A percentile compares a stretch with the other conserved stretches of the same genome.
Evolutionary conservation across 2,329 filamentous ascomycete species (phyloP).

Genomic region (Neofusicoccum ribis): DNA sequence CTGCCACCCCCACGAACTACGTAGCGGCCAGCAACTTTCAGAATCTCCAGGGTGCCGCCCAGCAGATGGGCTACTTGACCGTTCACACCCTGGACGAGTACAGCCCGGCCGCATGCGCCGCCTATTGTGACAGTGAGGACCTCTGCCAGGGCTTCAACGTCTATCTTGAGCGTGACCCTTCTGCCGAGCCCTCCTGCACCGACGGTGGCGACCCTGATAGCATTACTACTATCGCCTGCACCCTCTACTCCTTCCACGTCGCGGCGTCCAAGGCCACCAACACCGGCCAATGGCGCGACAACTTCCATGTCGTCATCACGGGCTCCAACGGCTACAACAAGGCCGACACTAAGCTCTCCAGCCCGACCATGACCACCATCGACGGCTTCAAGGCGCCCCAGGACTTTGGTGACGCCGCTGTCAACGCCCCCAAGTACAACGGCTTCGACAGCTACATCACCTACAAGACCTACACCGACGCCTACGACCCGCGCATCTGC

Average conservation of each 20-base stretch:
- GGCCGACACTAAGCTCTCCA: background rate
- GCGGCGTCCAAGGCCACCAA: slow-evolving; percentile 27
- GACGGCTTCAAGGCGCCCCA: background rate
- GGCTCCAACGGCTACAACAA: slow-evolving; percentile 27
- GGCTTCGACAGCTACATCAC: slow-evolving; percentile 6
- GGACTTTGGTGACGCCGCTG: background rate
- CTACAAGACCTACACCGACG: slow-evolving; percentile 13
- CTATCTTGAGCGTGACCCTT: slow-evolving; percentile 26
- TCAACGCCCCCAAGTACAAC: slow-evolving; percentile 5
- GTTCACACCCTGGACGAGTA: slow-evolving; percentile 21
- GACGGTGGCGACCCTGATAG: background rate
- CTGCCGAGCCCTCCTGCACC: background rate
- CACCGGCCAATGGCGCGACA: slow-evolving; percentile 27
- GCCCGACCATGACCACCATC: slow-evolving; percentile 1
- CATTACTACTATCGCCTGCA: slow-evolving; percentile 32
- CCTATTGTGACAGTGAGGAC: slow-evolving; percentile 18
- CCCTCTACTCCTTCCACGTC: slow-evolving; percentile 31
- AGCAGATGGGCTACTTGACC: slow-evolving; percentile 22
- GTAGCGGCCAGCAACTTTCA: slow-evolving; percentile 15
- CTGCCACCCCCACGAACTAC: slow-evolving; percentile 20
- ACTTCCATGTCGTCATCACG: slow-evolving; percentile 26
- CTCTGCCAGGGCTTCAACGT: slow-evolving; percentile 27
- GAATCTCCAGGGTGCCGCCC: slow-evolving; percentile 15
- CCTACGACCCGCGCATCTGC: slow-evolving; percentile 17
- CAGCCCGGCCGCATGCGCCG: slow-evolving; percentile 21